These are phyloP conservation scores for Mercurialis annua DNA, from an alignment of 345 rosid species.

Conservation along the genomic window DNA sequence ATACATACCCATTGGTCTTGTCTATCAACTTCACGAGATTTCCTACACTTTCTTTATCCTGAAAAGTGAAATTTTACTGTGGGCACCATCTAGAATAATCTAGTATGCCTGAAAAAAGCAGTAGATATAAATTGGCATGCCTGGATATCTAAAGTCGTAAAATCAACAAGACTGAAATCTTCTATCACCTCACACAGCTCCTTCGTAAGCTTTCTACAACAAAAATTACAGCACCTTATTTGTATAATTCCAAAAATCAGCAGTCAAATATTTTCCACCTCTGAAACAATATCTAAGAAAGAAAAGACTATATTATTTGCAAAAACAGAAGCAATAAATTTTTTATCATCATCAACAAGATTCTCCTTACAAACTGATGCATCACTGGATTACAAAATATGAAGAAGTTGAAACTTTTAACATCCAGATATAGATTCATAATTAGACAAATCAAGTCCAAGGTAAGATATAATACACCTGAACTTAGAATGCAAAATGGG, in stretches of 20 bases:
- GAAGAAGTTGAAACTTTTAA: neutral
- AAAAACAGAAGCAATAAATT: neutral
- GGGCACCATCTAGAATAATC: constrained; percentile 8
- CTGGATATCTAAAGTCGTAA: constrained; percentile 89
- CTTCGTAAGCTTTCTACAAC: constrained; percentile 73
- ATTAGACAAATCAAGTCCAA: neutral
- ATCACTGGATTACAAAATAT: neutral
- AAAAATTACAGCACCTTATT: constrained; percentile 11
- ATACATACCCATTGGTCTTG: constrained; percentile 83
- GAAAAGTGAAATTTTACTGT: constrained; percentile 17
- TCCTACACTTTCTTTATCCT: constrained; percentile 91
- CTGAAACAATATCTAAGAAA: neutral
- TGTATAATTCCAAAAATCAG: neutral
- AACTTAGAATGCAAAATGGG: neutral
- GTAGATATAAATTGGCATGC: constrained; percentile 25
- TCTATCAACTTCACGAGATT: constrained; percentile 77
- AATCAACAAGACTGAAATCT: constrained; percentile 62
- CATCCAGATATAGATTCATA: neutral
- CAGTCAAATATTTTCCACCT: no score
- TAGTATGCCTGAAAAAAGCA: constrained; percentile 1
- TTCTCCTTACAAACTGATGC: neutral
- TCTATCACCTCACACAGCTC: constrained; percentile 73
- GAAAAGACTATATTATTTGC: neutral
- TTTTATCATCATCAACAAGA: neutral
- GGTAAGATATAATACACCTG: neutral